Evolutionary conservation across 352 stramenopile genomes (phyloP).

Genomic region (Phytophthora sojae): DNA sequence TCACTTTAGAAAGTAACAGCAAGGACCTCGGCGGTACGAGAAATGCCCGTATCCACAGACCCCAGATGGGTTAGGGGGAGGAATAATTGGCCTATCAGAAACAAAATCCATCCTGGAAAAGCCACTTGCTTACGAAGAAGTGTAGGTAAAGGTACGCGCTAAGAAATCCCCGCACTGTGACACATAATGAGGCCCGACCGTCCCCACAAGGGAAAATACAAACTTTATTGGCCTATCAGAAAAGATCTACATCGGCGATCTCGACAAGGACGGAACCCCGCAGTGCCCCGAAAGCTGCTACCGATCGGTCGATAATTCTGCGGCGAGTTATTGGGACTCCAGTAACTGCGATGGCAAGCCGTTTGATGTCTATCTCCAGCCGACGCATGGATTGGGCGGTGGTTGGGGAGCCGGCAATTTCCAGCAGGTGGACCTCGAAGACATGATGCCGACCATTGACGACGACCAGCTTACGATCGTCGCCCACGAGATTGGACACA

Average conservation of each 20-base stretch:
- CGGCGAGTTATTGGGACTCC: conserved; percentile 20
- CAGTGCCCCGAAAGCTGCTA: conserved; percentile 45
- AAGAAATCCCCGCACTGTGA: background rate
- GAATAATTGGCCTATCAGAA: background rate
- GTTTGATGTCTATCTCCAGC: conserved; percentile 48
- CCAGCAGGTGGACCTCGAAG: conserved; percentile 34
- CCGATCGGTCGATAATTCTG: background rate
- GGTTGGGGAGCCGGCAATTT: conserved; percentile 23
- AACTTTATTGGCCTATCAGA: background rate
- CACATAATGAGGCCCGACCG: background rate
- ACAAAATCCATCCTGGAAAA: background rate
- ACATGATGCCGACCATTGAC: conserved; percentile 36
- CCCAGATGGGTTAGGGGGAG: background rate
- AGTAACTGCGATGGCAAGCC: conserved; percentile 39
- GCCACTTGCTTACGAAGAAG: background rate
- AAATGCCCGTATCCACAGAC: background rate
- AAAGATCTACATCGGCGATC: conserved; percentile 30
- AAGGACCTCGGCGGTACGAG: background rate
- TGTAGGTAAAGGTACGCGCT: background rate
- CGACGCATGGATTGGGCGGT: conserved; percentile 28
- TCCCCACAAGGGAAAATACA: background rate
- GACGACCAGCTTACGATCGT: conserved; percentile 31
- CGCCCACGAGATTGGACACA: conserved; percentile 44
- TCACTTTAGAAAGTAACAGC: background rate
- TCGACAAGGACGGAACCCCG: conserved; percentile 28